Percentiles rank a stretch among this genome's conserved stretches.
phyloP scores from a whole-genome alignment of 108 stramenopile species.

The Cylindrotheca fusiformis region DNA sequence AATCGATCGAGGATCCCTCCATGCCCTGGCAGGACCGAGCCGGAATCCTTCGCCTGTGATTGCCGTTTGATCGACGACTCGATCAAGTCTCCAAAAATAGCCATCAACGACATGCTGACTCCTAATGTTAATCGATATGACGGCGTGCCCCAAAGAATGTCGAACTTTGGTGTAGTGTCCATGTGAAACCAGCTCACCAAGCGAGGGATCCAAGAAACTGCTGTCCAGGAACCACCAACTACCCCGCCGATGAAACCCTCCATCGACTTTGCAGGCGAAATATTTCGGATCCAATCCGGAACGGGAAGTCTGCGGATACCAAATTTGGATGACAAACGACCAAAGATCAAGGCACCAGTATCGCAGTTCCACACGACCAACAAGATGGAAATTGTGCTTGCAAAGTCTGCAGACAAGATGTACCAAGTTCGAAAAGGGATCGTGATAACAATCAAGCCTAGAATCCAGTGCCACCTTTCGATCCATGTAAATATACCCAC shows the following conservation, averaged over 20 bases:
- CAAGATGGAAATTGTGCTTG: slow-evolving; percentile 46
- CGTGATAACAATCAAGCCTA: slow-evolving; percentile 59
- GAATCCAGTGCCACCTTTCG: slow-evolving; percentile 44
- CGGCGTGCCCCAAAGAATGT: slow-evolving; percentile 4
- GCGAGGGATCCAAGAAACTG: slow-evolving; percentile 21
- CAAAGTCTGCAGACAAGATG: slow-evolving; percentile 32
- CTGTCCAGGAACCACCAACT: slow-evolving; percentile 32
- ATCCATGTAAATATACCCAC: slow-evolving; percentile 15
- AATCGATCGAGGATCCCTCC: slow-evolving; percentile 87
- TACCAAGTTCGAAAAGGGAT: slow-evolving; percentile 64
- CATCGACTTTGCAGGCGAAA: slow-evolving; percentile 51
- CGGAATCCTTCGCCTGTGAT: slow-evolving; percentile 64
- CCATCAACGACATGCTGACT: slow-evolving; percentile 48
- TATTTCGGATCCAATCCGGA: slow-evolving; percentile 25
- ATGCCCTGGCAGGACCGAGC: slow-evolving; percentile 77
- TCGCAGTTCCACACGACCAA: slow-evolving; percentile 82
- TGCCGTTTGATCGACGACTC: slow-evolving; percentile 76
- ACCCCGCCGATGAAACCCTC: slow-evolving; percentile 50
- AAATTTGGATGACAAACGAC: slow-evolving; percentile 42
- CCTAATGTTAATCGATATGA: slow-evolving; percentile 43
- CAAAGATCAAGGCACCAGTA: slow-evolving; percentile 71
- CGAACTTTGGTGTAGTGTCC: neutral
- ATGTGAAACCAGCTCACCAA: slow-evolving; percentile 15
- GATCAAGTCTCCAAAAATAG: slow-evolving; percentile 74
- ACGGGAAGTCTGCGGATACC: slow-evolving; percentile 12